Evolutionary conservation across 305 asterid genomes (phyloP).

Genomic region (Solanum chacoense): DNA sequence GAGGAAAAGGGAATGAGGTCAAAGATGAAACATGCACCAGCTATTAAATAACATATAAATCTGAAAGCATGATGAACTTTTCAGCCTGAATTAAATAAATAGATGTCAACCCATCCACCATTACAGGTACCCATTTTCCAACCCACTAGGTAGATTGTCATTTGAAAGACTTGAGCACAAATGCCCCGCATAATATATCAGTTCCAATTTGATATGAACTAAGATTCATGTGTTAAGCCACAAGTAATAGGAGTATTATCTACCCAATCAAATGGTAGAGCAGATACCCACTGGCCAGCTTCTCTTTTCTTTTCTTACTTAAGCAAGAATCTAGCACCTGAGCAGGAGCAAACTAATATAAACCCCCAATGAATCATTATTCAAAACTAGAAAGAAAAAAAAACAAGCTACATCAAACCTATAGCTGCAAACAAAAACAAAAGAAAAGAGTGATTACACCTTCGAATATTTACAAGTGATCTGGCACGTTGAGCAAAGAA

Average conservation of each 20-base stretch:
- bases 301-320: neutral
- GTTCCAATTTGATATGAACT: neutral
- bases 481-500: neutral
- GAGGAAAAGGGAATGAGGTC: neutral
- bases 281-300: neutral
- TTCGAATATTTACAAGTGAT: neutral
- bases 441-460: neutral
- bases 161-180: neutral
- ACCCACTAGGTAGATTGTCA: neutral
- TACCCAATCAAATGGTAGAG: neutral
- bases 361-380: neutral
- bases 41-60: neutral
- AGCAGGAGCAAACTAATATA: neutral
- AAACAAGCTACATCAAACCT: neutral
- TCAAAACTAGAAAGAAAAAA: neutral
- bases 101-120: neutral
- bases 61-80: neutral
- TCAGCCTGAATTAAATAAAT: neutral
- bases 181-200: neutral
- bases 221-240: neutral
- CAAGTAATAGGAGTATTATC: neutral
- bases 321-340: neutral
- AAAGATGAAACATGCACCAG: slow-evolving; percentile 1
- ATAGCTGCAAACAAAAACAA: neutral
- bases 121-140: neutral